Evolutionary conservation across 2,329 filamentous ascomycete genomes (phyloP).

Genomic region (Zymoseptoria crescenta): DNA sequence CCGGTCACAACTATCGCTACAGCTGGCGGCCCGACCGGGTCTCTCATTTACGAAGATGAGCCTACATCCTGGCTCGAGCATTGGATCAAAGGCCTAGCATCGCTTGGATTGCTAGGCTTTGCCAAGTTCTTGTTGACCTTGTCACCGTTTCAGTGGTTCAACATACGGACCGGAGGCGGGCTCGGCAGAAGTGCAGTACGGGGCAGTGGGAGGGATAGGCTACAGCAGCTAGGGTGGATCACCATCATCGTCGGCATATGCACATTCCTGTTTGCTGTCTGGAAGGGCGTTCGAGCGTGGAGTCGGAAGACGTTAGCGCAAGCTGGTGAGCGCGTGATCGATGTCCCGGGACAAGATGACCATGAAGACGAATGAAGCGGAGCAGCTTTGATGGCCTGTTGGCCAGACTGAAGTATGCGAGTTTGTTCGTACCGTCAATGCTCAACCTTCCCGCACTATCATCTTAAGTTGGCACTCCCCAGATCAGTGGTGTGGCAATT

Average conservation of each 20-base stretch:
- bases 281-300: conserved; percentile 70
- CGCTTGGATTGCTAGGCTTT: conserved; percentile 77
- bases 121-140: conserved; percentile 69
- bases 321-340: conserved; percentile 72
- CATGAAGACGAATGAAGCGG: conserved; percentile 40
- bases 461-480: conserved; percentile 93
- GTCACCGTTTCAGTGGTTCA: conserved; percentile 70
- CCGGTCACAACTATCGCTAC: conserved; percentile 44
- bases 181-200: conserved; percentile 34
- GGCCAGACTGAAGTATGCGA: background rate
- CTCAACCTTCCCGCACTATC: conserved; percentile 53
- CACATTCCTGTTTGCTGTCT: conserved; percentile 76
- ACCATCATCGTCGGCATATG: conserved; percentile 71
- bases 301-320: conserved; percentile 65
- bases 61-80: conserved; percentile 67
- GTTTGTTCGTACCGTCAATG: background rate
- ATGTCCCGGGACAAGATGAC: conserved; percentile 62
- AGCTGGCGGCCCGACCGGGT: conserved; percentile 24
- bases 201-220: conserved; percentile 64
- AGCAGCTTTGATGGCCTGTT: conserved; percentile 2
- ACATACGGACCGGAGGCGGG: conserved; percentile 57
- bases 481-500: conserved; percentile 79
- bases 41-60: conserved; percentile 39
- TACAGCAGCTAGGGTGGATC: conserved; percentile 70
- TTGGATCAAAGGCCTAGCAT: conserved; percentile 83